phyloP scores from a whole-genome alignment of 2,329 filamentous ascomycete genomes.

The Colletotrichum sp. region DNA sequence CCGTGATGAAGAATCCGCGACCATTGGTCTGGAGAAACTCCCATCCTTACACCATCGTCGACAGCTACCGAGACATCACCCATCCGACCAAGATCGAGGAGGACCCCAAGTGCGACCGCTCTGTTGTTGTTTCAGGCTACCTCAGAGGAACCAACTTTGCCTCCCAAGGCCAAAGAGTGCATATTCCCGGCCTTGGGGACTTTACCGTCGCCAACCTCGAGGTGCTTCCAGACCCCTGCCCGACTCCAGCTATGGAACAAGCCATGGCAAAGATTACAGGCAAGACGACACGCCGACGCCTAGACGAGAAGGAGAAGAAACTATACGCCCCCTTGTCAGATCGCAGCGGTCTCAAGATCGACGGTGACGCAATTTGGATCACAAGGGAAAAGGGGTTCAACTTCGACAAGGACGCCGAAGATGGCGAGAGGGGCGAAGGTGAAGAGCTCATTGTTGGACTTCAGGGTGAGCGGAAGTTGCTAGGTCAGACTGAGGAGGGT shows the following conservation, averaged over 20 bases:
- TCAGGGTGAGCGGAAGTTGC: constrained; percentile 79
- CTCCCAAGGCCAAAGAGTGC: constrained; percentile 82
- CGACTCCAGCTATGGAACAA: constrained; percentile 89
- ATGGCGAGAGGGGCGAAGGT: constrained; percentile 83
- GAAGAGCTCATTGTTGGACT: constrained; percentile 93
- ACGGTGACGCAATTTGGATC: constrained; percentile 96
- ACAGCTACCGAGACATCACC: constrained; percentile 94
- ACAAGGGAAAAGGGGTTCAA: constrained; percentile 74
- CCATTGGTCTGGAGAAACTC: constrained; percentile 97
- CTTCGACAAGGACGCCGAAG: constrained; percentile 72
- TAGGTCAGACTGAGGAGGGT: constrained; percentile 83
- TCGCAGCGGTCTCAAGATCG: constrained; percentile 92
- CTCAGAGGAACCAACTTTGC: constrained; percentile 94
- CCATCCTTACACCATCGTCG: constrained; percentile 91
- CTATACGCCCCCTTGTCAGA: constrained; percentile 98
- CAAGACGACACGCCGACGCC: constrained; percentile 77
- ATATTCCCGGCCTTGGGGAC: constrained; percentile 92
- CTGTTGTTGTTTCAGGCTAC: constrained; percentile 91
- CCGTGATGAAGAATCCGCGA: constrained; percentile 98
- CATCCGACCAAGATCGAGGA: constrained; percentile 91
- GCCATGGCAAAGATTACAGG: constrained; percentile 83
- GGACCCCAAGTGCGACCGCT: constrained; percentile 87
- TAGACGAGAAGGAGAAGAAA: constrained; percentile 97
- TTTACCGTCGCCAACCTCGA: constrained; percentile 85
- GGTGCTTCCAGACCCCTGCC: constrained; percentile 89